Conservation (phyloP, 768 basidiomycete species). For the Mrakia hoshinonis region DNA sequence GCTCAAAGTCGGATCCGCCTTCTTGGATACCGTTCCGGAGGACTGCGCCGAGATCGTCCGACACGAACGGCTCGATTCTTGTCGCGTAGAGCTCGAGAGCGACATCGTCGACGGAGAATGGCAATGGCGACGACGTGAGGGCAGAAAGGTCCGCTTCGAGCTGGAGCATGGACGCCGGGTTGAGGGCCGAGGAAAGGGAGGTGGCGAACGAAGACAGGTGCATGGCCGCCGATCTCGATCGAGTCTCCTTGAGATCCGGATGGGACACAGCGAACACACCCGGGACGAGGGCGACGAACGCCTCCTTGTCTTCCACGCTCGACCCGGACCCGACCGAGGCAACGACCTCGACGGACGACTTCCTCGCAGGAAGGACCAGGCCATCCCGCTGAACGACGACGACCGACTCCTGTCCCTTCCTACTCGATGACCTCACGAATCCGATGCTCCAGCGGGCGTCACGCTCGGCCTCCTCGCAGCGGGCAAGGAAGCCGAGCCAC, state of each 20-base stretch:
- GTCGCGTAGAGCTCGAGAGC: constrained; percentile 13
- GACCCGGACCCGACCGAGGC: not conserved
- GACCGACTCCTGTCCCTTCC: constrained; percentile 42
- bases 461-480: constrained; percentile 78
- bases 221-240: constrained; percentile 22
- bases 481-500: constrained; percentile 91
- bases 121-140: constrained; percentile 1
- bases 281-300: constrained; percentile 30
- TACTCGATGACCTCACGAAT: constrained; percentile 29
- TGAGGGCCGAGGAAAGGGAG: not conserved
- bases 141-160: constrained; percentile 12
- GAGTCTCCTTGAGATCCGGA: constrained; percentile 30
- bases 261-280: constrained; percentile 27
- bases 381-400: constrained; percentile 71
- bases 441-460: constrained; percentile 38
- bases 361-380: constrained; percentile 53
- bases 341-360: constrained; percentile 35
- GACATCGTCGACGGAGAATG: constrained; percentile 17
- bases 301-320: constrained; percentile 23
- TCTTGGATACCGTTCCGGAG: not conserved
- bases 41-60: not conserved
- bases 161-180: not conserved
- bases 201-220: not conserved
- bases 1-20: not conserved
- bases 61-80: not conserved